Percentiles rank a stretch among this genome's conserved stretches.
Evolutionary conservation across 352 stramenopile species (phyloP).

Genomic region (Globisporangium perplexum): DNA sequence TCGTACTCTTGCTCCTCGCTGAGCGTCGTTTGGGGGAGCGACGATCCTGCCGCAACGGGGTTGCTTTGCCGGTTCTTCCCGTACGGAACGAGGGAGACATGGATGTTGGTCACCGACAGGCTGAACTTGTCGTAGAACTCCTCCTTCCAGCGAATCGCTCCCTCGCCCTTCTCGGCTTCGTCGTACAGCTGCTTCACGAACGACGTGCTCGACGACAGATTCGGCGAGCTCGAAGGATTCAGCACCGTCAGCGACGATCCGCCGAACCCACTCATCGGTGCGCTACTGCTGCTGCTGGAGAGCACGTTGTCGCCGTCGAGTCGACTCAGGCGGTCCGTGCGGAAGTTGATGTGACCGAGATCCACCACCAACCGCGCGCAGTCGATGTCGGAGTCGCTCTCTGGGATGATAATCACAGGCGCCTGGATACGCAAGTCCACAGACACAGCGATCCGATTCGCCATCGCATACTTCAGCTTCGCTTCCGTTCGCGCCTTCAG

Average conservation of each 20-base stretch:
- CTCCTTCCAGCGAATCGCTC: conserved; percentile 85
- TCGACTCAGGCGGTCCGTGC: conserved; percentile 76
- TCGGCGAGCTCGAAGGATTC: conserved; percentile 37
- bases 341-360: conserved; percentile 80
- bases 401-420: conserved; percentile 77
- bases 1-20: conserved; percentile 65
- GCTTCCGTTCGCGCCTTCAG: conserved; percentile 81
- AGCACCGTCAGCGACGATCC: conserved; percentile 34
- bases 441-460: conserved; percentile 73
- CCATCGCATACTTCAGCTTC: conserved; percentile 88
- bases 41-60: conserved; percentile 16
- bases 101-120: conserved; percentile 74
- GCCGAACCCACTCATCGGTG: conserved; percentile 21
- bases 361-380: conserved; percentile 76
- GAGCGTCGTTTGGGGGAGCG: conserved; percentile 30
- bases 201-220: conserved; percentile 47
- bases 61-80: conserved; percentile 26
- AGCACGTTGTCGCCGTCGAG: conserved; percentile 51
- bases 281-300: conserved; percentile 17
- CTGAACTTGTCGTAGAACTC: conserved; percentile 91
- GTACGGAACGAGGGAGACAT: conserved; percentile 77
- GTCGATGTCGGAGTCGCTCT: conserved; percentile 76
- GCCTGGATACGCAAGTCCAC: conserved; percentile 84
- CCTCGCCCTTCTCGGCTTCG: conserved; percentile 78
- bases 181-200: conserved; percentile 86